Evolutionary conservation across 225 moss, liverwort and hornwort species (phyloP).

Genomic region (Polytrichum formosum): DNA sequence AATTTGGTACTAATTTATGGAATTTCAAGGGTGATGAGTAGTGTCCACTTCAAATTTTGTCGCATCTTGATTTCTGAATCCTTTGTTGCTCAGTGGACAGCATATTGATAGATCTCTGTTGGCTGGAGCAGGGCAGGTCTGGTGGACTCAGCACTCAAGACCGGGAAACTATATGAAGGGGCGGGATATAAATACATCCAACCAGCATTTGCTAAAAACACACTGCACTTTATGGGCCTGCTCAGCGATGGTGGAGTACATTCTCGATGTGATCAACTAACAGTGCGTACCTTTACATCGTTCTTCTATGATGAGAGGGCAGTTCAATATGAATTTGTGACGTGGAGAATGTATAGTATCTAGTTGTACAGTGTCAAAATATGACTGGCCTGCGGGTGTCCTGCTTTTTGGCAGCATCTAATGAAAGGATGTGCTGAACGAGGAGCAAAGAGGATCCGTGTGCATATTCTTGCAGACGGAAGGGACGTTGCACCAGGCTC

Average conservation of each 20-base stretch:
- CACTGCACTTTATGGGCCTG: conserved; percentile 84
- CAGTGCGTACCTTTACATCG: conserved; percentile 26
- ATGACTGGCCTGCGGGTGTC: not conserved
- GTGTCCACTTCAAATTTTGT: not conserved
- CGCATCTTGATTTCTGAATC: not conserved
- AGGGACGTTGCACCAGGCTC: conserved; percentile 59
- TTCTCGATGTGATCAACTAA: conserved; percentile 80
- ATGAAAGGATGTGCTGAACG: conserved; percentile 60
- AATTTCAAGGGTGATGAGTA: not conserved
- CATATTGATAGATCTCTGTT: conserved; percentile 7
- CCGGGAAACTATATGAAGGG: conserved; percentile 71
- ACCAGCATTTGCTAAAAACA: conserved; percentile 53
- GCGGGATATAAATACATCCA: conserved; percentile 70
- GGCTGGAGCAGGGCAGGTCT: conserved; percentile 80
- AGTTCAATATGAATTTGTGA: not conserved
- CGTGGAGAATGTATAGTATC: not conserved
- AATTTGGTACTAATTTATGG: not conserved
- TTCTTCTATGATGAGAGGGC: too few species aligned
- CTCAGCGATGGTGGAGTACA: conserved; percentile 96
- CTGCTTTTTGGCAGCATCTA: conserved; percentile 25
- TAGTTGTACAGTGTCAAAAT: not conserved
- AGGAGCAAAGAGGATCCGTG: conserved; percentile 50
- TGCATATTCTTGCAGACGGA: conserved; percentile 58
- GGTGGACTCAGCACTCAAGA: conserved; percentile 68
- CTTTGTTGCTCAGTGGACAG: conserved; percentile 3